phyloP scores from a whole-genome alignment of 768 basidiomycete genomes.

The Suillus occidentalis region DNA sequence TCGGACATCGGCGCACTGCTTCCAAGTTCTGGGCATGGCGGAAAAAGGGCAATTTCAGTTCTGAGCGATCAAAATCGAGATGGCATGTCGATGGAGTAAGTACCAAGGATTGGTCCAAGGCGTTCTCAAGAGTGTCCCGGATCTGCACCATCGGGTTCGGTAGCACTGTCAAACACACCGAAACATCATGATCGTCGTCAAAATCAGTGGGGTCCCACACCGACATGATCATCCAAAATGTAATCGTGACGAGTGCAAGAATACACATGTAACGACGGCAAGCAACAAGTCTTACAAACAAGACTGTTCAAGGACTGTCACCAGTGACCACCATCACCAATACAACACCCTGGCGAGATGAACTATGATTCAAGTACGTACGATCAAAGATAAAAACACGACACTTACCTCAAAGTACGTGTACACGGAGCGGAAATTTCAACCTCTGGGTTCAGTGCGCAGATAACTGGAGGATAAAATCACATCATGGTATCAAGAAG shows the following conservation, averaged over 20 bases:
- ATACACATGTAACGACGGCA: constrained; percentile 4
- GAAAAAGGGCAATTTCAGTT: neutral
- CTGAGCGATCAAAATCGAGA: neutral
- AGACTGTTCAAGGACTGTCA: neutral
- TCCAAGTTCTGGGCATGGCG: neutral
- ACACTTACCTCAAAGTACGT: constrained; percentile 14
- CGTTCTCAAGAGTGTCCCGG: neutral
- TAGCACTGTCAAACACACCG: neutral
- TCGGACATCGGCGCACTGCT: neutral
- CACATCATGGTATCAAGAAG: neutral
- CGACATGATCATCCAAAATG: neutral
- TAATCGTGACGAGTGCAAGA: constrained; percentile 3
- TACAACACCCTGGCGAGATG: neutral
- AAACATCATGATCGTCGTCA: neutral
- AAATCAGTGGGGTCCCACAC: neutral
- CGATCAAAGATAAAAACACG: neutral
- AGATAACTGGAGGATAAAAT: constrained; percentile 5
- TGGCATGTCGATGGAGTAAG: neutral
- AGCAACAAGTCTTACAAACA: constrained; percentile 3
- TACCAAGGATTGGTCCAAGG: neutral
- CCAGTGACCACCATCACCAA: neutral
- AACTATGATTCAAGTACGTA: constrained; percentile 1
- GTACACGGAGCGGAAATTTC: neutral
- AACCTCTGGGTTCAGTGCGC: neutral
- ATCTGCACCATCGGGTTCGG: neutral